Evolutionary conservation across 2,329 filamentous ascomycete species (phyloP).

Genomic region (Aspergillus flavus): DNA sequence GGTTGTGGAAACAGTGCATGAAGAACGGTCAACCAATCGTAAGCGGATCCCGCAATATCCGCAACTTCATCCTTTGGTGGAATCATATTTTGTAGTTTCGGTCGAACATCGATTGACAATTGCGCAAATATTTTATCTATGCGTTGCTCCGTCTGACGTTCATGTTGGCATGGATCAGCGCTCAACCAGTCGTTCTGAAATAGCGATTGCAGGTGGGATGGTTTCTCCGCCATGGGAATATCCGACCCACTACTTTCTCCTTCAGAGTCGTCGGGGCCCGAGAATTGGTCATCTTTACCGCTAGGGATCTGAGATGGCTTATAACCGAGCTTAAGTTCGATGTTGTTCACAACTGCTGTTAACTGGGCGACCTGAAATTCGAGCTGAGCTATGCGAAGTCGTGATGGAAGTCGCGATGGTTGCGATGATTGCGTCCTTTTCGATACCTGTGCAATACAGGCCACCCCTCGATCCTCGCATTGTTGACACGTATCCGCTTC

Average conservation of each 20-base stretch:
- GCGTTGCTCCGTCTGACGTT: constrained; percentile 10
- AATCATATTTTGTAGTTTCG: constrained; percentile 19
- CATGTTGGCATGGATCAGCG: constrained; percentile 11
- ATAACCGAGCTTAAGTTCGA: constrained; percentile 17
- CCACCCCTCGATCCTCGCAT: constrained; percentile 20
- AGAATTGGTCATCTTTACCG: neutral
- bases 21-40: constrained; percentile 20
- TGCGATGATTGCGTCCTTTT: constrained; percentile 12
- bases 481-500: constrained; percentile 20
- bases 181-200: constrained; percentile 25
- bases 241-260: constrained; percentile 18
- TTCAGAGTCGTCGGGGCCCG: constrained; percentile 14
- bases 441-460: constrained; percentile 18
- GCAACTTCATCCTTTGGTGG: constrained; percentile 14
- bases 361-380: constrained; percentile 19
- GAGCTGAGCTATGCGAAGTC: constrained; percentile 22
- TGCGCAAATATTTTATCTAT: constrained; percentile 10
- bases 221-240: constrained; percentile 13
- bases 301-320: constrained; percentile 2
- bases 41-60: constrained; percentile 12
- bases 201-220: constrained; percentile 18
- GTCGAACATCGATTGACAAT: constrained; percentile 11
- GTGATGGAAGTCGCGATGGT: constrained; percentile 16
- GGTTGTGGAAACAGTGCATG: constrained; percentile 21
- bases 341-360: constrained; percentile 14